Conservation (phyloP, 2,329 filamentous ascomycete species). For the Aulographum hederae region DNA sequence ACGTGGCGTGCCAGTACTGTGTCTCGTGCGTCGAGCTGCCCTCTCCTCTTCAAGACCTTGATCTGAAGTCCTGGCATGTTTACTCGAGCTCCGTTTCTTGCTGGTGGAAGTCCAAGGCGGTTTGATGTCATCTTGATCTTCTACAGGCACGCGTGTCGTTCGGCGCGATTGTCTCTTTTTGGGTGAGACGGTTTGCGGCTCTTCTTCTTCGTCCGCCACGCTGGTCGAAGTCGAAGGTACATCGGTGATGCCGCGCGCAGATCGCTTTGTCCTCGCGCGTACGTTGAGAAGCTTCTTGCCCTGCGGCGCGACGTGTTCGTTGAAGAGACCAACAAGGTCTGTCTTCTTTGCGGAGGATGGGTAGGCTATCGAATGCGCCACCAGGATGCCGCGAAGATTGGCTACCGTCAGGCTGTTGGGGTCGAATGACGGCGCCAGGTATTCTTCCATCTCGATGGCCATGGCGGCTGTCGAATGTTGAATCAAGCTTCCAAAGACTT, state of each 20-base stretch:
- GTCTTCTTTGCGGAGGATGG: conserved; percentile 82
- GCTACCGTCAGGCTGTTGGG: conserved; percentile 69
- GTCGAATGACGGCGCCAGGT: conserved; percentile 77
- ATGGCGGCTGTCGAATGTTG: no score
- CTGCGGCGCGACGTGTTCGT: conserved; percentile 59
- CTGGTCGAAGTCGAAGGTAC: conserved; percentile 47
- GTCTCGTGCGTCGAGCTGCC: conserved; percentile 17
- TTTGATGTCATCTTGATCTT: conserved; percentile 6
- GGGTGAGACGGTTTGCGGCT: conserved; percentile 16
- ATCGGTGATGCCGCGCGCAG: conserved; percentile 66
- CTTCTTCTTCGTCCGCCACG: conserved; percentile 34
- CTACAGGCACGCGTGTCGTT: conserved; percentile 9
- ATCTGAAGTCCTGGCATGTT: conserved; percentile 19
- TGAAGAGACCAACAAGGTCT: conserved; percentile 71
- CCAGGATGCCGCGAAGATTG: conserved; percentile 74
- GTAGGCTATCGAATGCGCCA: conserved; percentile 73
- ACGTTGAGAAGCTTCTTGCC: conserved; percentile 58
- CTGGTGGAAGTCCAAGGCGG: no score
- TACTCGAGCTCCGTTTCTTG: conserved; percentile 21
- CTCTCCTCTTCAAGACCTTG: conserved; percentile 6
- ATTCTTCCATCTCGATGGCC: conserved; percentile 53
- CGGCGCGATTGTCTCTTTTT: conserved; percentile 10
- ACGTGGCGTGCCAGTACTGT: conserved; percentile 16
- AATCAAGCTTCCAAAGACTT: no score
- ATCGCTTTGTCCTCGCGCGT: conserved; percentile 63